Evolutionary conservation across 1,284 basidiomycete genomes (phyloP).

Genomic region (Leccinum subatratum): DNA sequence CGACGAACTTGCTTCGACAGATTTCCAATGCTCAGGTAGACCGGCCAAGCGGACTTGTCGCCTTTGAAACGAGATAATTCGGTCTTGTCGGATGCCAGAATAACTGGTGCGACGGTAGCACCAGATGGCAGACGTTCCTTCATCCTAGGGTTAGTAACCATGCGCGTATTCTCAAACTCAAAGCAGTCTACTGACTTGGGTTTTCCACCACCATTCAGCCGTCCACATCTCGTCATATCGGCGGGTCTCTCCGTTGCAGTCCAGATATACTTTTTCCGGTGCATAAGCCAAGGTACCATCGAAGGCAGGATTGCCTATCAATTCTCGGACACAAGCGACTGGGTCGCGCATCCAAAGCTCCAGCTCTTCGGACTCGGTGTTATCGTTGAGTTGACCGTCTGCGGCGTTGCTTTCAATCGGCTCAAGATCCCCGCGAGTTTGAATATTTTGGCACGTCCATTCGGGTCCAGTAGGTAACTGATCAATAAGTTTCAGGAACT

Average conservation of each 20-base stretch:
- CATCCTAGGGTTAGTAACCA: too few species aligned
- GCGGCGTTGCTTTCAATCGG: not conserved
- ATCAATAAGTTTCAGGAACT: not conserved
- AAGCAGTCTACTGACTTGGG: not conserved
- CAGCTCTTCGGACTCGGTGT: not conserved
- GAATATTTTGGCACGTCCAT: not conserved
- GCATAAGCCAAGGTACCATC: not conserved
- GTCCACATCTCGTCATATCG: slow-evolving; percentile 1
- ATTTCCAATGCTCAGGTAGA: too few species aligned
- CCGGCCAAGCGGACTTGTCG: too few species aligned
- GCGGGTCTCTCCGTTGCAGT: not conserved
- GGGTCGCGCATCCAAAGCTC: not conserved
- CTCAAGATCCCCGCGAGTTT: not conserved
- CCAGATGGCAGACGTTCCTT: too few species aligned
- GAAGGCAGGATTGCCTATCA: not conserved
- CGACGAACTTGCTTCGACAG: too few species aligned
- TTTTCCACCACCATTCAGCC: slow-evolving; percentile 5
- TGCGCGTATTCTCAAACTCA: too few species aligned
- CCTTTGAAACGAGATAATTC: too few species aligned
- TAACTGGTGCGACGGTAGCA: too few species aligned
- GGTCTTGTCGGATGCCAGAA: too few species aligned
- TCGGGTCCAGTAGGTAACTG: not conserved
- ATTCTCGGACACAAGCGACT: not conserved
- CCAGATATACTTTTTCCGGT: not conserved
- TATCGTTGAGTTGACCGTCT: not conserved